Percentiles rank a stretch among this genome's conserved stretches.
These are phyloP conservation scores for Tulasnella sp. DNA, from an alignment of 768 basidiomycete species.

Conservation along the genomic window DNA sequence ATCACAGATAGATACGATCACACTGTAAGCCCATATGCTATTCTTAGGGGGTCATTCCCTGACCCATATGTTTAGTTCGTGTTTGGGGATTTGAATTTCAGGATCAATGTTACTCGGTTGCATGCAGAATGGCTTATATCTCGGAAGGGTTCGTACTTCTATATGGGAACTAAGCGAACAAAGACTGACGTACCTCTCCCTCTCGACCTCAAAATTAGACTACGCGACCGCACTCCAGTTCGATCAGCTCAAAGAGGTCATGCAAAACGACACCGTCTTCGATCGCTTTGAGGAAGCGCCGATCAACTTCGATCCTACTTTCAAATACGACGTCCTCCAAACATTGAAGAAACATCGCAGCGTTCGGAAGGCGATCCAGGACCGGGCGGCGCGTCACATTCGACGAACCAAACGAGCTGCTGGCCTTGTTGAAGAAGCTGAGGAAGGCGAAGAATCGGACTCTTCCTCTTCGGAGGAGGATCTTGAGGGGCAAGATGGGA, in stretches of 20 bases:
- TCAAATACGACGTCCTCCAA: constrained; percentile 78
- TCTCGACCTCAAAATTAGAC: constrained; percentile 36
- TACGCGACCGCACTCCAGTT: constrained; percentile 80
- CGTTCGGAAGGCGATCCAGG: constrained; percentile 14
- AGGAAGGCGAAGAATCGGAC: constrained; percentile 25
- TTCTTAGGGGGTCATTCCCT: too few relatives aligned
- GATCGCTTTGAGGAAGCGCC: constrained; percentile 67
- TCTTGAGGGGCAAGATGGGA: constrained; percentile 5
- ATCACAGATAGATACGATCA: constrained; percentile 83
- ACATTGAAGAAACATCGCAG: constrained; percentile 38
- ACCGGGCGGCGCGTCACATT: constrained; percentile 23
- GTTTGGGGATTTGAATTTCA: constrained; percentile 87
- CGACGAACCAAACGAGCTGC: neutral
- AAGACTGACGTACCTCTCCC: neutral
- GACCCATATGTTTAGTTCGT: constrained; percentile 46
- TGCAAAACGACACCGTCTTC: constrained; percentile 55
- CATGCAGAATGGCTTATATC: constrained; percentile 94
- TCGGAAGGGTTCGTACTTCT: constrained; percentile 45
- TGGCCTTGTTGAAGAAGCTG: constrained; percentile 33
- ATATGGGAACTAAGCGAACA: neutral
- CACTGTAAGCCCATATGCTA: constrained; percentile 26
- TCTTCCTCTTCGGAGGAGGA: constrained; percentile 4
- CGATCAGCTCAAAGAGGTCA: constrained; percentile 75
- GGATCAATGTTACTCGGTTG: constrained; percentile 75
- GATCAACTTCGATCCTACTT: constrained; percentile 85